Percentiles rank a stretch among this genome's conserved stretches.
Evolutionary conservation across 805 yeast species (phyloP).

Genomic region (Yamadazyma ubonensis): DNA sequence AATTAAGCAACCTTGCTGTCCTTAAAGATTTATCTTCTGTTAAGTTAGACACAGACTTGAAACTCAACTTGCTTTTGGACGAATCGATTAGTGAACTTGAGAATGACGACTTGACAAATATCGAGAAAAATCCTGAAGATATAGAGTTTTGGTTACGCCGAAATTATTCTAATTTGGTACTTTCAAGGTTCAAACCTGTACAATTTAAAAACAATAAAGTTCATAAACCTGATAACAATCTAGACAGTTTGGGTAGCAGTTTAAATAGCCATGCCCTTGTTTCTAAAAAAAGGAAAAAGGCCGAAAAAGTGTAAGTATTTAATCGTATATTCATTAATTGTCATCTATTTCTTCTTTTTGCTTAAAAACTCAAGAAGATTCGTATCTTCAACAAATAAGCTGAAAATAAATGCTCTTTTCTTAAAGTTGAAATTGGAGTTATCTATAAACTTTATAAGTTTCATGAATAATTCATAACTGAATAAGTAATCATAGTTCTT

Average conservation of each 20-base stretch:
- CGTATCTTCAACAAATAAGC: slow-evolving; percentile 52
- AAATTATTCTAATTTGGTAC: slow-evolving; percentile 33
- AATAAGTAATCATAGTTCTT: slow-evolving; percentile 50
- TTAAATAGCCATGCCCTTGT: slow-evolving; percentile 12
- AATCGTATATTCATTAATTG: slow-evolving; percentile 2
- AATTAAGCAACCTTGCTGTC: slow-evolving; percentile 20
- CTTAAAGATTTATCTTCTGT: slow-evolving; percentile 2
- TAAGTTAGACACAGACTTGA: slow-evolving; percentile 6
- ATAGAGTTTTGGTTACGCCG: slow-evolving; percentile 39
- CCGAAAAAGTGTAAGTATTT: background rate
- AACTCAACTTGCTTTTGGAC: slow-evolving; percentile 28
- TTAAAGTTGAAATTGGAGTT: slow-evolving; percentile 60
- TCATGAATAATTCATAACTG: slow-evolving; percentile 52
- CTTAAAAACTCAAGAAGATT: slow-evolving; percentile 16
- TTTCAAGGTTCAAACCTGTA: slow-evolving; percentile 35
- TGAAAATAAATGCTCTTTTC: slow-evolving; percentile 64
- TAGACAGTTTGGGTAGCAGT: slow-evolving; percentile 14
- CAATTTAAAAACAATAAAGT: slow-evolving; percentile 23
- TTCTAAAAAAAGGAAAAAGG: slow-evolving; percentile 12
- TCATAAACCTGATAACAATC: slow-evolving; percentile 16
- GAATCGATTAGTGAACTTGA: slow-evolving; percentile 38
- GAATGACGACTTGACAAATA: slow-evolving; percentile 33
- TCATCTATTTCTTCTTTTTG: slow-evolving; percentile 9
- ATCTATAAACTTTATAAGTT: slow-evolving; percentile 52
- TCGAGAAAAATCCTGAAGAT: slow-evolving; percentile 42